Percentiles rank a stretch among this genome's conserved stretches.
These are phyloP conservation scores for Theobroma cacao DNA, from an alignment of 345 rosid species.

Conservation along the genomic window DNA sequence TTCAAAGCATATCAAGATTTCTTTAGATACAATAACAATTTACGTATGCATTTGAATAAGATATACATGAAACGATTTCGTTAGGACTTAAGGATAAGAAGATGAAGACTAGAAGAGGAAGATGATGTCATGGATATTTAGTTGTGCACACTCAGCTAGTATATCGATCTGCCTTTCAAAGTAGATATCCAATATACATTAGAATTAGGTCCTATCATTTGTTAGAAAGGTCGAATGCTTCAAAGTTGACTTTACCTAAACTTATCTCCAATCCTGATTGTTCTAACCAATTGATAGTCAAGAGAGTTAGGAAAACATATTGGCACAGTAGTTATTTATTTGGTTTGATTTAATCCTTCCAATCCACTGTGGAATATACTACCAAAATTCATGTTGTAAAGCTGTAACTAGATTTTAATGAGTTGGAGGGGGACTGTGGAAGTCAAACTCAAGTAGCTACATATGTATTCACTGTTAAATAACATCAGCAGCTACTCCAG, in stretches of 20 bases:
- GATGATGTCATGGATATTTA: neutral
- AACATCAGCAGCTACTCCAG: too few species aligned
- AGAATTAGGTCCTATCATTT: too few species aligned
- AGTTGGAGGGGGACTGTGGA: too few species aligned
- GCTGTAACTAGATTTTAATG: too few species aligned
- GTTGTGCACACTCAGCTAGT: neutral
- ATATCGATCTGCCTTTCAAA: neutral
- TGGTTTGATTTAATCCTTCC: too few species aligned
- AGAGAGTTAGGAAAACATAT: neutral
- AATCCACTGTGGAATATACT: too few species aligned
- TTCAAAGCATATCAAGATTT: neutral
- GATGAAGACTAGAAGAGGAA: neutral
- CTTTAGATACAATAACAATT: neutral
- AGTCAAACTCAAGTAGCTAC: too few species aligned
- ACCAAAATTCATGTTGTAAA: too few species aligned
- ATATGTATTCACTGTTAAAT: too few species aligned
- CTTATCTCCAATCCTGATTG: neutral
- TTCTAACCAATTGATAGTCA: neutral
- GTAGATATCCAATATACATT: neutral
- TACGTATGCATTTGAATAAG: neutral
- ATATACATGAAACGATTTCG: neutral
- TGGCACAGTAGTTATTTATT: too few species aligned
- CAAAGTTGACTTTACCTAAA: neutral
- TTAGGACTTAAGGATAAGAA: too few species aligned
- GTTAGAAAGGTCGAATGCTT: too few species aligned